Evolutionary conservation across 75 land plant species (phyloP).

Genomic region (Cryptomeria japonica): DNA sequence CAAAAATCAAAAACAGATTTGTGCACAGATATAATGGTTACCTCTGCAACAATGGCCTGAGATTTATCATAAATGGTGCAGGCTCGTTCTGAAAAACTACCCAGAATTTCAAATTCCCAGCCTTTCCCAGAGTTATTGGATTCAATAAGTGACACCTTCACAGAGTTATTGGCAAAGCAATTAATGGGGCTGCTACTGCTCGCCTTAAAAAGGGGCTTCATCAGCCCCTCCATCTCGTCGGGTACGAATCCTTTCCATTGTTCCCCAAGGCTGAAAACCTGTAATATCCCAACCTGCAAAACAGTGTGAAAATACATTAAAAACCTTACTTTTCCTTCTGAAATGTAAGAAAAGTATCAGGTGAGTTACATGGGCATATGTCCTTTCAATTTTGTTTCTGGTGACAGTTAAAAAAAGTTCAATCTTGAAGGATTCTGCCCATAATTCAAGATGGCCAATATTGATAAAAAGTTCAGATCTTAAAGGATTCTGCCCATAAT

Average conservation of each 20-base stretch:
- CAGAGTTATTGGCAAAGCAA: slow-evolving; percentile 1
- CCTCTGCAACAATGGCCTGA: slow-evolving; percentile 41
- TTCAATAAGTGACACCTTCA: slow-evolving; percentile 20
- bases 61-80: slow-evolving; percentile 36
- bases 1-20: neutral
- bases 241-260: slow-evolving; percentile 38
- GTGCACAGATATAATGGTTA: neutral
- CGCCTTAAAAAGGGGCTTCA: slow-evolving; percentile 34
- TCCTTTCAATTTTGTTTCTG: no score
- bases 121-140: neutral
- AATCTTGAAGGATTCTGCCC: no score
- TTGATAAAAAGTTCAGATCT: no score
- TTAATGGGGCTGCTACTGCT: slow-evolving; percentile 21
- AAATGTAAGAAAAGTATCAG: no score
- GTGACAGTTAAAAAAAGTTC: no score
- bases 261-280: slow-evolving; percentile 35
- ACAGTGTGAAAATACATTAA: neutral
- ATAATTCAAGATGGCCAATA: no score
- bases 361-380: no score
- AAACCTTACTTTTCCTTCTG: no score
- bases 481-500: no score
- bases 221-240: slow-evolving; percentile 29
- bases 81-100: slow-evolving; percentile 35
- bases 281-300: slow-evolving; percentile 33
- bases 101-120: slow-evolving; percentile 37